Conservation (phyloP, 257 asterid species). For the Cynanchum wilfordii region DNA sequence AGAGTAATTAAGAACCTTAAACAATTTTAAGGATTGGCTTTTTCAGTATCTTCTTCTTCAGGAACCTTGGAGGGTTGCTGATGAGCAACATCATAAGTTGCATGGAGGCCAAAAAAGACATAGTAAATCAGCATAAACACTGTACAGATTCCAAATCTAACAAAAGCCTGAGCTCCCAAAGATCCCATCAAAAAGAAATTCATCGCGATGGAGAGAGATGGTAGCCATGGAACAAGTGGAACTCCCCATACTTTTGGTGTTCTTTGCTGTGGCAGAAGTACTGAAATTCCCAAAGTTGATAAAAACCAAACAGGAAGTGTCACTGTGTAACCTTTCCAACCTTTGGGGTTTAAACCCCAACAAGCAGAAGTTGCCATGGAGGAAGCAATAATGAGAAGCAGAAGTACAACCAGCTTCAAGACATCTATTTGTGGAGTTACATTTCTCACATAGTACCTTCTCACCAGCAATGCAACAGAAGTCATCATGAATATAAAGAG, state of each 20-base stretch:
- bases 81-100: slow-evolving; percentile 33
- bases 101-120: slow-evolving; percentile 29
- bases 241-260: slow-evolving; percentile 31
- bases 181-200: slow-evolving; percentile 35
- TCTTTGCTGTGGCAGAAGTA: slow-evolving; percentile 24
- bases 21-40: slow-evolving; percentile 4
- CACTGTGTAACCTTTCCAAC: slow-evolving; percentile 30
- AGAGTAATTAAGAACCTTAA: neutral
- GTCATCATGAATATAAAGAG: slow-evolving; percentile 28
- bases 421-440: slow-evolving; percentile 13
- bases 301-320: slow-evolving; percentile 23
- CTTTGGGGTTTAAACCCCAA: slow-evolving; percentile 22
- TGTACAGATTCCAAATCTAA: slow-evolving; percentile 31
- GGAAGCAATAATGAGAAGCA: slow-evolving; percentile 24
- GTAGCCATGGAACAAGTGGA: slow-evolving; percentile 39
- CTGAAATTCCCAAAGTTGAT: slow-evolving; percentile 24
- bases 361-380: slow-evolving; percentile 27
- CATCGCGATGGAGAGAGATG: slow-evolving; percentile 30
- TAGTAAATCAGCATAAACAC: slow-evolving; percentile 28
- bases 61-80: slow-evolving; percentile 10
- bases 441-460: slow-evolving; percentile 31
- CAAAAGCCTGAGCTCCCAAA: slow-evolving; percentile 26
- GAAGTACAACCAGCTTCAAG: slow-evolving; percentile 22
- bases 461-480: slow-evolving; percentile 27
- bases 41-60: slow-evolving; percentile 18